A percentile compares a stretch with the other conserved stretches of the same genome.
phyloP scores from a whole-genome alignment of 129 eudicot species.

The carrot (Daucus carota) region DH1_v3.0 NC_030382.2:34415001-34415500 shows the following conservation, averaged over 20 bases:
- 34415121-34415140: conserved; percentile 75
- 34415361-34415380: conserved; percentile 62
- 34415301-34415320: background rate
- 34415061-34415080: background rate
- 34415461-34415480: conserved; percentile 78
- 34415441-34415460: conserved; percentile 55
- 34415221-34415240: conserved; percentile 68
- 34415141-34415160: conserved; percentile 65
- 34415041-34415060: background rate
- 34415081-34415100: conserved; percentile 87
- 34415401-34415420: conserved; percentile 62
- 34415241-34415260: background rate
- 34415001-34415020: background rate
- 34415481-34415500: conserved; percentile 40
- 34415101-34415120: conserved; percentile 71
- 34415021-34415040: background rate
- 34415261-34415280: background rate
- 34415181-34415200: conserved; percentile 74
- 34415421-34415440: conserved; percentile 55
- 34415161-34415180: conserved; percentile 43
- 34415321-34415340: background rate
- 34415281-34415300: background rate
- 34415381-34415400: conserved; percentile 72
- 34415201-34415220: conserved; percentile 87
- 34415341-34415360: conserved; percentile 55